Conservation (phyloP, 2,329 filamentous ascomycete species). For the Hypoxylon sp. region DNA sequence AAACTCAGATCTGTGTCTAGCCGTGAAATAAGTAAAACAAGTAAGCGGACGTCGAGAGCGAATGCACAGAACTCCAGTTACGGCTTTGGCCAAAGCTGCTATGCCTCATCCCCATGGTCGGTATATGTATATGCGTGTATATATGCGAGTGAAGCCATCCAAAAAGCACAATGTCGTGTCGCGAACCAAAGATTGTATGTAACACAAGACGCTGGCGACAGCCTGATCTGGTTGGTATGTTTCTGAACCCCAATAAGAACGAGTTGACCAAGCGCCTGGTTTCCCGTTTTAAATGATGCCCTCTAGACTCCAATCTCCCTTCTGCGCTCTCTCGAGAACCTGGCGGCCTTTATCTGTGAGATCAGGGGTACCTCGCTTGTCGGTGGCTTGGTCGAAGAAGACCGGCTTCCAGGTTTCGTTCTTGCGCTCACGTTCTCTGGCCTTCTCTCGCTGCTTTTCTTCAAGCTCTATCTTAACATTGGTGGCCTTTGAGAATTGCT, state of each 20-base stretch:
- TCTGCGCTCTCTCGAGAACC: conserved; percentile 65
- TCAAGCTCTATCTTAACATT: conserved; percentile 91
- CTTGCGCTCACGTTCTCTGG: conserved; percentile 79
- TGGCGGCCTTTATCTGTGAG: conserved; percentile 66
- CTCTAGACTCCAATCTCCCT: conserved; percentile 64
- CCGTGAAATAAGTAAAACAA: conserved; percentile 14
- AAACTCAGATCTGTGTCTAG: conserved; percentile 35
- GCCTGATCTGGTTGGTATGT: conserved; percentile 13
- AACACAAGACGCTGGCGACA: conserved; percentile 4
- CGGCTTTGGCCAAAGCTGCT: conserved; percentile 42
- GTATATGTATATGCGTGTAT: conserved; percentile 39
- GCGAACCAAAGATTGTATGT: conserved; percentile 33
- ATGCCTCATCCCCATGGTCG: conserved; percentile 40
- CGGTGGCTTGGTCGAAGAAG: conserved; percentile 78
- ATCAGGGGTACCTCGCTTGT: conserved; percentile 67
- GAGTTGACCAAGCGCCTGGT: not conserved
- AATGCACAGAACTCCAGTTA: conserved; percentile 38
- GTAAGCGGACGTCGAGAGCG: conserved; percentile 19
- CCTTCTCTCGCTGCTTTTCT: conserved; percentile 87
- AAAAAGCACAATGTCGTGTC: conserved; percentile 30
- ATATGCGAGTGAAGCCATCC: conserved; percentile 40
- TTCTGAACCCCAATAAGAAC: conserved; percentile 11
- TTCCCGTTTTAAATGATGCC: conserved; percentile 55
- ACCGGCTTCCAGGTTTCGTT: conserved; percentile 83
- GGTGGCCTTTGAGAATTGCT: conserved; percentile 88